Evolutionary conservation across 495 filamentous ascomycete species (phyloP), one percentile per base, ranked within the genome.

Genomic region (Trichoderma gamsii): DNA sequence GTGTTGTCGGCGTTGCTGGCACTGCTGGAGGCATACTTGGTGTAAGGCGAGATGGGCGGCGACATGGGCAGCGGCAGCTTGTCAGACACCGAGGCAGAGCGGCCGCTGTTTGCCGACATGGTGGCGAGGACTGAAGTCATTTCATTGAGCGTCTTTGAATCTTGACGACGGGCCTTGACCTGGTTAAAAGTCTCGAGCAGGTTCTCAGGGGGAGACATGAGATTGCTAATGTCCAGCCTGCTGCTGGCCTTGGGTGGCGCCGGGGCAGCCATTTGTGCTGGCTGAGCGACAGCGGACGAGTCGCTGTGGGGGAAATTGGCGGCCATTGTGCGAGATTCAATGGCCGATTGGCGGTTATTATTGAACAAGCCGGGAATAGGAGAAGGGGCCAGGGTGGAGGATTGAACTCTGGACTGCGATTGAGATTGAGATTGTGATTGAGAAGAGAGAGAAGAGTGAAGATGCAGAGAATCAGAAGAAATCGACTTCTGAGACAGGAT

Each of bases 151-250:
- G 69, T 46, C 15, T 70, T 71, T 25, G 69, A 69, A 6, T 52
- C 18, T n/a, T 52, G 49, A 23, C 18, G 49, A 21, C 49, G 35
- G 35, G 35, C 49, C 16, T 44, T 61, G 64, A 63, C 46, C 25
- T 72, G 72, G 23, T 79, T 76, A 76, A 90, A 91, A 61, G 73
- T 85, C 61, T 92, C 89, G 64, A 86, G 84, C 70, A 85, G 81
- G 11, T 81, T 78, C 73, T 91, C 89, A 63, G 90, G 90, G 27
- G 90, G 90, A 44, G 90, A 92, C 86, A 92, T 89, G 46, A 92
- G 82, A 75, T 83, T 91, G 73, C 83, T 79, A 67, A 81, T 79
- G 69, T 79, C 75, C 32, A 74, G 72, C 2, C 73, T 69, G 66
- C 77, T 79, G 69, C 76, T 77, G 13, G 70, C 41, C 41, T 72